These are phyloP conservation scores for Apophysomyces sp. DNA, from an alignment of 371 early-diverging fungal species.

Conservation along the genomic window DNA sequence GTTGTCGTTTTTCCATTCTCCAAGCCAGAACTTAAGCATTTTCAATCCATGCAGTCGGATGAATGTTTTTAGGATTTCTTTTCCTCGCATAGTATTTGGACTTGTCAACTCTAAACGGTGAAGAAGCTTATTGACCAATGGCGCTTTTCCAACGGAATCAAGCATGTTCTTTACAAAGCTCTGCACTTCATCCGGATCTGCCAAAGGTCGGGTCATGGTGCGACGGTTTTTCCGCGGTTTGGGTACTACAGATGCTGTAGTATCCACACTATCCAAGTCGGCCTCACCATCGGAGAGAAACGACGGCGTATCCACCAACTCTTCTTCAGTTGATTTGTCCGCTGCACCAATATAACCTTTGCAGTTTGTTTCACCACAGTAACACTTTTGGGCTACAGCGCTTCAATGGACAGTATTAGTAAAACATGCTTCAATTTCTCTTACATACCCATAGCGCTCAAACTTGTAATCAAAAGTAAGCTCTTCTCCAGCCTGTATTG, in stretches of 20 bases:
- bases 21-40: conserved; percentile 50
- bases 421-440: not conserved
- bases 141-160: conserved; percentile 56
- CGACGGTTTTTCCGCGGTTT: conserved; percentile 24
- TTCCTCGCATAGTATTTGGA: conserved; percentile 23
- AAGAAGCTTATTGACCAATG: conserved; percentile 51
- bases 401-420: conserved; percentile 28
- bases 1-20: conserved; percentile 46
- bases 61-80: conserved; percentile 41
- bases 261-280: conserved; percentile 24
- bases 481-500: conserved; percentile 77
- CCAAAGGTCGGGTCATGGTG: conserved; percentile 34
- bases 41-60: conserved; percentile 46
- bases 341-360: conserved; percentile 88
- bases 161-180: conserved; percentile 68
- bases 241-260: conserved; percentile 21
- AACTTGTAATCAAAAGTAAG: conserved; percentile 95
- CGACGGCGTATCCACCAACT: conserved; percentile 27
- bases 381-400: conserved; percentile 88
- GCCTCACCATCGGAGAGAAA: conserved; percentile 29
- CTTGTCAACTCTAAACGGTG: conserved; percentile 37
- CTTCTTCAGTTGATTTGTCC: conserved; percentile 43
- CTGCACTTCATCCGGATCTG: conserved; percentile 59
- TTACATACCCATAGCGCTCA: conserved; percentile 67
- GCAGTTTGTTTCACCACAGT: conserved; percentile 89